Evolutionary conservation across 2,329 filamentous ascomycete genomes (phyloP), one percentile per base, ranked within the genome.

Genomic region (Ascochyta koolunga): DNA sequence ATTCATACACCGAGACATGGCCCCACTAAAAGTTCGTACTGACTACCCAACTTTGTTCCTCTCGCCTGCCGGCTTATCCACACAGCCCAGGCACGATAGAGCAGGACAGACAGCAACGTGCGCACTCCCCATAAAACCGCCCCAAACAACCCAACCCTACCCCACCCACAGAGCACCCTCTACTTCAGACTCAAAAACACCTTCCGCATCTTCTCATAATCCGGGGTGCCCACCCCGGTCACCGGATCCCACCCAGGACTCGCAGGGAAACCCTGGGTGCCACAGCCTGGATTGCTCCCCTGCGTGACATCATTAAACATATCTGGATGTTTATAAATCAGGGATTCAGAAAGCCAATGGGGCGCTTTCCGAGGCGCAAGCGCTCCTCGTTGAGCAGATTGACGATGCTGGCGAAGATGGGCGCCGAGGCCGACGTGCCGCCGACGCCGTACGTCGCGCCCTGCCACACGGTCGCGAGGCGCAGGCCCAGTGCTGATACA

Each of bases 331-430:
- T 77, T 78, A 62, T 86, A 86, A 1, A 86, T 67, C 77, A 80
- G 83, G 82, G 83, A 59, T 86, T 86, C 40, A 86, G 56, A 74
- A 85, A 85, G 0, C 84, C 83, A 50, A 86, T 68, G 0, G 77
- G 69, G 0, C 75, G 62, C 62, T 81, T 78, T 2, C 80, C 80
- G 5, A 70, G 73, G 2, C 76, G 68, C 16, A 86, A 66, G 15
- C 82, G 77, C 3, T 81, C 82, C 59, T 87, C 83, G 60, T 89
- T 88, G 43, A 88, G 68, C 16, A 88, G 75, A 2, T 81, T 78
- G 27, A 89, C 71, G 25, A 88, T 75, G 2, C 77, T 80, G 0
- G 82, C 82, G 37, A 84, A 83, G 0, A 83, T 74, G 0, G 87
- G 87, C 1, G 83, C 73, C 1, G 85, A 79, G 39, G 83, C 81